Evolutionary conservation across 2,329 filamentous ascomycete species (phyloP).

Genomic region (Fusarium sp.): DNA sequence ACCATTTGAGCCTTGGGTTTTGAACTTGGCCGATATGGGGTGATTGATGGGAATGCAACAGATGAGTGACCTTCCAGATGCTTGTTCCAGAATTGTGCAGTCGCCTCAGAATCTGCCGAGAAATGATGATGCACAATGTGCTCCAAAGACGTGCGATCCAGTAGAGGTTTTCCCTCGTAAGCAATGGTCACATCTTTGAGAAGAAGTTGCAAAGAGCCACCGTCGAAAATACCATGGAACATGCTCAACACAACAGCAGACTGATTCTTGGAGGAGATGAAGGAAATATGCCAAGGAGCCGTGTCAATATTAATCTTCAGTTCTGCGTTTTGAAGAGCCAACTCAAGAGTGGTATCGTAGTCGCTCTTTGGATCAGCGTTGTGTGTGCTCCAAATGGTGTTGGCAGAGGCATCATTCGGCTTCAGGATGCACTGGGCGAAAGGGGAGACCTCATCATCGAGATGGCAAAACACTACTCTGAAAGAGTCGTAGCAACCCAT

Average conservation of each 20-base stretch:
- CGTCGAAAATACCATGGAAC: slow-evolving; percentile 10
- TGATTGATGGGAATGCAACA: slow-evolving; percentile 5
- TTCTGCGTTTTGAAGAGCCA: slow-evolving; percentile 5
- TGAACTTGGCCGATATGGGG: neutral
- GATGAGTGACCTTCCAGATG: neutral
- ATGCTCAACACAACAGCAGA: slow-evolving; percentile 2
- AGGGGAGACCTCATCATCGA: slow-evolving; percentile 4
- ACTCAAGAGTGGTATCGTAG: neutral
- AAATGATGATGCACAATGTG: slow-evolving; percentile 8
- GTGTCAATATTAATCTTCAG: neutral
- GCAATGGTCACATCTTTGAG: neutral
- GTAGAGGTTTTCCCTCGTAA: neutral
- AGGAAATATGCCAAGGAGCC: neutral
- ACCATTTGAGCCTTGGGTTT: neutral
- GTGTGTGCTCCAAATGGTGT: neutral
- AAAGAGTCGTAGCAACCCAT: slow-evolving; percentile 2
- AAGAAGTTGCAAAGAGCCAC: slow-evolving; percentile 6
- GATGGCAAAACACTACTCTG: neutral
- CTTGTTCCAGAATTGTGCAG: slow-evolving; percentile 7
- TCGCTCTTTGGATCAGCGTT: neutral
- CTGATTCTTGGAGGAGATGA: neutral
- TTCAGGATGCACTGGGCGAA: slow-evolving; percentile 7
- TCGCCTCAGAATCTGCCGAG: neutral
- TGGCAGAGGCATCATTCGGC: neutral
- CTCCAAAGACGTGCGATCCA: neutral